Base-by-base conservation (phyloP, 179 eudicot genomes). In the Spergularia azorica region DNA sequence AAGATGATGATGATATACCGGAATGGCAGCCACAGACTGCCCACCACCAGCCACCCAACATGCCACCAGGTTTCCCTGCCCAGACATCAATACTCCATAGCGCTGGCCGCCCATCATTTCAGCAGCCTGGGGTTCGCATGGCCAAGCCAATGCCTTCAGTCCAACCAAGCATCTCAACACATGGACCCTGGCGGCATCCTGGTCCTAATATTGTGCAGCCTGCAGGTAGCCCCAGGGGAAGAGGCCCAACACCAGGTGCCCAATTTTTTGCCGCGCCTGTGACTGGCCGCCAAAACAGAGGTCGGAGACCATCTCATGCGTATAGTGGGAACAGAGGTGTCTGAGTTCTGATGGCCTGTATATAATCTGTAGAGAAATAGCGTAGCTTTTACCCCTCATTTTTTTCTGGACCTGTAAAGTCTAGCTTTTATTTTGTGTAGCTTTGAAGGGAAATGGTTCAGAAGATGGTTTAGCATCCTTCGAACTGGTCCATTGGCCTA, bases 1-100 rank as follows among this genome's bases (percentile, higher is more conserved):
- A 91, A 6, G 92, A 71, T 5, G 92, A 72, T 2, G 97, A 91
- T 60, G 97, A 92, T 66, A 92, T 92, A 0, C 97, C 97, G 0
- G 97, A 92, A 76, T 92, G 97, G 97, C 85, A 85, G 72, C 95
- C 95, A 0, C 80, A 87, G 0, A 80, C 81, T 2, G 85, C 26
- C 38, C 77, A 64, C 5, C 73, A 68, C 36, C 55, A 26, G 38
- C 51, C 36, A 79, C 39, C 17, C 73, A 60, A 26, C 77, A 20
- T n/a, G 60, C 14, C 77, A 1, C 5, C 79, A 32, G 58, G 80
- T 32, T n/a, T 72, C 7, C 6, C 79, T 51, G 9, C 56, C 9
- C 88, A 26, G 9, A 83, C 54, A 67, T 79, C 83, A 0, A 13
- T 51, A 6, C 5, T 70, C 0, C 82, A 66, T 60, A 11, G 52